Base-by-base conservation (phyloP, 2,329 filamentous ascomycete species). In the Alternaria triticina region DNA sequence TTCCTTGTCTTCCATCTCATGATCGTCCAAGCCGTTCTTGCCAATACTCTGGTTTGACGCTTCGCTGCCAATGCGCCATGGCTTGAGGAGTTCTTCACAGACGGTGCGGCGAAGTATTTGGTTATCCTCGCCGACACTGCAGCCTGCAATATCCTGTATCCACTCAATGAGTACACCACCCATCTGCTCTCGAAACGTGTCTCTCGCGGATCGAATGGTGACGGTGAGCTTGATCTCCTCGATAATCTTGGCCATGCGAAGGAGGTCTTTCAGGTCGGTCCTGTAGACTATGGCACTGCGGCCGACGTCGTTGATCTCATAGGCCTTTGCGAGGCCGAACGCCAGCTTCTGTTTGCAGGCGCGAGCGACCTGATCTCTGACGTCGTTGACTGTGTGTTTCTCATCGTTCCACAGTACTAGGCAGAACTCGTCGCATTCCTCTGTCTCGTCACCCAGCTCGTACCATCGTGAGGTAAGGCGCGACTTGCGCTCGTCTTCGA, bases 121-220 rank as follows among this genome's bases (percentile, higher is more conserved):
- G 65, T 89, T 88, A 74, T 99, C 93, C 30, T 88, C 85, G 2
- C 93, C 93, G 50, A 97, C 91, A 57, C 89, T 91, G 79, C 94
- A 97, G 28, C 94, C 94, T 8, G 94, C 88, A 73, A 99, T 96
- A 79, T 99, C 96, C 56, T 90, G 87, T 20, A 99, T 86, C 96
- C 96, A 99, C 73, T 97, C 94, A 57, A 99, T 91, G 65, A 99
- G 95, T 15, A 94, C 93, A n/a, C 92, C 94, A 73, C 94, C 97
- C 96, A 99, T 99, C 78, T 98, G 92, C 78, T 99, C 96, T 62
- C 96, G 88, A 82, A 98, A 99, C 0, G 94, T 98, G 80, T 99
- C 96, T 71, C 96, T 88, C 6, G 96, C 89, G 10, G 95, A 97
- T 47, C 96, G 89, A 65, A 99, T 94, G 1, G 96, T 99, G 52